Evolutionary conservation across 208 protist species (phyloP), one percentile per base, ranked within the genome.

Genomic region (Porcisia deanei): DNA sequence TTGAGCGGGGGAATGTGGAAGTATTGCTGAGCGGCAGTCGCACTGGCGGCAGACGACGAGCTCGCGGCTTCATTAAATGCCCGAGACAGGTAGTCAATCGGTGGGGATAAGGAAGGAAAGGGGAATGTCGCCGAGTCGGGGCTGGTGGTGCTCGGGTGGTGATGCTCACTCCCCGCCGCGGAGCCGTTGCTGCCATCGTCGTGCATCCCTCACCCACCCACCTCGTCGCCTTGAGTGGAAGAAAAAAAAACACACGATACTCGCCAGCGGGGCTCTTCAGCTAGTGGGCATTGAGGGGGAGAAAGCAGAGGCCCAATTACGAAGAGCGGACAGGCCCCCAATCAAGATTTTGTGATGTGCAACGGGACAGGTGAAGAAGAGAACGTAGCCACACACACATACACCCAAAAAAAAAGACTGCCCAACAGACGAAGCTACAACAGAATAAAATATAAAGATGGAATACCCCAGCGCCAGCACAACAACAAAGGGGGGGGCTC

Each of bases 1-100:
- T 41, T 45, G 47, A 71, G 63, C 54, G 63, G 52, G 3, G 68
- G 45, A 30, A 53, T 73, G 39, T 63, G 41, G 39, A 63, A 73
- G 54, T 39, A 64, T 22, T 39, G 69, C 69, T 37, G 47, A 30
- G 53, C 69, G 9, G 69, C 39, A 30, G 18, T 73, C 37, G 69
- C 69, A 1, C 69, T 54, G 9, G 41, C 39, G 49, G 49, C 52
- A 39, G 30, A 4, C 10, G 52, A 55, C 18, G 67, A 43, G 7
- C 34, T 25, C 25, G 54, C 22, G 18, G 30, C 5, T 8, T 72
- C 67, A 18, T 72, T 6, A 3, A 30, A 4, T 55, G 25, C 14
- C 12, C 67, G 45, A 9, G 41, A 7, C 37, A 34, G 22, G 41
- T 25, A 1, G 9, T 22, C 41, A 3, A 47, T n/a, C 12, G 61